Evolutionary conservation across 345 rosid genomes (phyloP), one percentile per base, ranked within the genome.

Genomic region (Gossypium bickii): DNA sequence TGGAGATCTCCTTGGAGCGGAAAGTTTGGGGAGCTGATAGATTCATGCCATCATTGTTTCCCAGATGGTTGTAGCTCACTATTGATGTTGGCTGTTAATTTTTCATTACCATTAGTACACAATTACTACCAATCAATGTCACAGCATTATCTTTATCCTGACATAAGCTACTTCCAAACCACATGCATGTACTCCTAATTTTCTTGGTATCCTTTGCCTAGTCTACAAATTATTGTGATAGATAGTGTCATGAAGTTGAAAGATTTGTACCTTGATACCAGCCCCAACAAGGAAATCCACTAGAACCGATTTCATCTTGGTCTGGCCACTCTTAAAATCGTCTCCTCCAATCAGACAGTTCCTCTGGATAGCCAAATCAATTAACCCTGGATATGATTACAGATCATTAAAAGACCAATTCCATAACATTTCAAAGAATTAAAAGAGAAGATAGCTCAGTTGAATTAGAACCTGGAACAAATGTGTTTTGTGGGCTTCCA

Each of bases 271-370:
- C 89, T 95, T 95, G 81, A 95, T 95, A 61, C 99, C 99, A 16
- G 99, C 99, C 4, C 98, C 97, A 24, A 95, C 98, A 77, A 93
- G 96, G 82, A 95, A 95, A 86, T 95, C 97, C 18, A 95, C 98
- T 43, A 91, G 84, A 2, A 91, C 96, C 13, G 98, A 95, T 74
- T 93, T 93, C 94, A 95, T 95, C 89, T 95, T 95, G 78, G 99
- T 95, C 85, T 95, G 99, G 72, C 99, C 99, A 83, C 98, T 95
- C 86, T 95, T 95, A 85, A 95, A 95, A 85, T 95, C 98, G 79
- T 95, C 98, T 61, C 98, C 99, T 67, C 99, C 99, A 34, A 95
- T 95, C 82, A 95, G 84, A 70, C 91, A 78, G 87, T 91, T 91
- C 79, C 86, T 87, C 85, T 80, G 79, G 18, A 93, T 89, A 41